Percentiles rank a stretch among this genome's conserved stretches.
Evolutionary conservation across 257 asterid species (phyloP).

Genomic region (Mitragyna speciosa): DNA sequence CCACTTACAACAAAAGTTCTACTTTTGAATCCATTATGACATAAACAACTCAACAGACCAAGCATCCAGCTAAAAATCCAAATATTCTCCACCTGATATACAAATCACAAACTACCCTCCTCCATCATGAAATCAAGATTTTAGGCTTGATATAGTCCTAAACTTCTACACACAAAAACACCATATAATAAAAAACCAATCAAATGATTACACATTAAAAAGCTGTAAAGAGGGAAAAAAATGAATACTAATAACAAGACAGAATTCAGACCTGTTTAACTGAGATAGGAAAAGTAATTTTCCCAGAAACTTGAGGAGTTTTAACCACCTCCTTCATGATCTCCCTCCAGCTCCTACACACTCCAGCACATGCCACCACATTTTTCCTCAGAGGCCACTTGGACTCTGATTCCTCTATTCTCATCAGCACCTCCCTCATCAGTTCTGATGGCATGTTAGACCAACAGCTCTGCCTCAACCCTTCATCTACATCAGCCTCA

Average conservation of each 20-base stretch:
- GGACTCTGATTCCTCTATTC: slow-evolving; percentile 60
- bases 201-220: neutral
- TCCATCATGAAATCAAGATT: neutral
- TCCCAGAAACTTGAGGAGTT: slow-evolving; percentile 71
- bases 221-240: neutral
- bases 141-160: neutral
- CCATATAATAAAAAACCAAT: neutral
- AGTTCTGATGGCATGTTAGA: slow-evolving; percentile 72
- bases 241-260: neutral
- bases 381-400: slow-evolving; percentile 77
- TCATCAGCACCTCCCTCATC: slow-evolving; percentile 66
- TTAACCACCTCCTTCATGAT: slow-evolving; percentile 70
- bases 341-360: slow-evolving; percentile 86
- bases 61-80: slow-evolving; percentile 1
- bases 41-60: neutral
- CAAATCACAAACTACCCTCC: neutral
- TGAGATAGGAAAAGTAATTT: slow-evolving; percentile 73
- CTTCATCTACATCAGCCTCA: slow-evolving; percentile 25
- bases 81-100: neutral
- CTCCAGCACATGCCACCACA: slow-evolving; percentile 90
- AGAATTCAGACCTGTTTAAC: slow-evolving; percentile 65
- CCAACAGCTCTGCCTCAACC: slow-evolving; percentile 48
- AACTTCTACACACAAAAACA: neutral
- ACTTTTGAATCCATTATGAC: slow-evolving; percentile 6
- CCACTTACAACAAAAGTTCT: neutral